Conservation (phyloP, 2,329 filamentous ascomycete species). For the Hypoxylon sp. region DNA sequence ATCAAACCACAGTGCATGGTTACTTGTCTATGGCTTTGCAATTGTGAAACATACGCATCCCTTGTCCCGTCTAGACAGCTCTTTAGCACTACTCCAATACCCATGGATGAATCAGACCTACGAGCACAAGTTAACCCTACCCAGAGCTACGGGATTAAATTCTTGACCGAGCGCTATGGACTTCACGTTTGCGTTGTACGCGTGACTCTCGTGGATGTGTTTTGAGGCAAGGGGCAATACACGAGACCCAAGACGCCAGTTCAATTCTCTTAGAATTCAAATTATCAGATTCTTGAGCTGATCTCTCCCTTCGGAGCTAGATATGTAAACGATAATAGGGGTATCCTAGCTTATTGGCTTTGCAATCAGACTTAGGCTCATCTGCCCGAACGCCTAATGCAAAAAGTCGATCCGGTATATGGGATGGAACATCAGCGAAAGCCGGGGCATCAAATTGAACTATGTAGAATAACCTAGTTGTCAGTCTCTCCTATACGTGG, state of each 20-base stretch:
- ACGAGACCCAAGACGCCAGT: background rate
- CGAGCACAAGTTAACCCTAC: background rate
- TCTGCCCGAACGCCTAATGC: background rate
- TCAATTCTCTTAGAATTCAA: background rate
- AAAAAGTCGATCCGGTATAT: background rate
- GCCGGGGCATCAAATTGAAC: background rate
- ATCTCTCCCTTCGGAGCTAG: no score
- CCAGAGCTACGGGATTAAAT: background rate
- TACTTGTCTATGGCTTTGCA: background rate
- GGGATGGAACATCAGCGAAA: background rate
- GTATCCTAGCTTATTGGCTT: background rate
- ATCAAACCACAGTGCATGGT: background rate
- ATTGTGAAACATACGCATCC: background rate
- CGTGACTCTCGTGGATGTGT: no score
- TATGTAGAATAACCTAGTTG: background rate
- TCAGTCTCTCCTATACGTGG: no score
- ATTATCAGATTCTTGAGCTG: no score
- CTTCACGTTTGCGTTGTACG: background rate
- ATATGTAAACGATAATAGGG: no score
- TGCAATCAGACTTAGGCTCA: background rate
- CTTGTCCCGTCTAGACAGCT: background rate
- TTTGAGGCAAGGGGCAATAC: background rate
- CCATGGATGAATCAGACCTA: background rate
- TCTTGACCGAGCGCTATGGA: background rate
- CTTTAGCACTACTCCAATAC: background rate